Base-by-base conservation (phyloP, 305 asterid species). In the Plantago lanceolata region DNA sequence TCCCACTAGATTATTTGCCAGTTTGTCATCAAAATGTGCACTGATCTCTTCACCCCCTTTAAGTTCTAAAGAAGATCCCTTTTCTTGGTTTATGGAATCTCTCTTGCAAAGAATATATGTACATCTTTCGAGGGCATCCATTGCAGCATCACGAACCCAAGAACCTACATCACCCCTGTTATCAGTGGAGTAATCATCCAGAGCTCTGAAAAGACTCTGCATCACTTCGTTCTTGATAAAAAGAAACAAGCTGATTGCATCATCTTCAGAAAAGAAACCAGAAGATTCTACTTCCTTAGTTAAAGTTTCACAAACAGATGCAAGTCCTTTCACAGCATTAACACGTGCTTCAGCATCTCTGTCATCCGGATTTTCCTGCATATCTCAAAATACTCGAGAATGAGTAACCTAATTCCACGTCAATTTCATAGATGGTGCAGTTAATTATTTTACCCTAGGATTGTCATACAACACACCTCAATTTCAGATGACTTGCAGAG, bases 111-210 rank as follows among this genome's bases (percentile, higher is more conserved):
- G 85, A 67, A 90, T 83, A 71, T 90, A 90, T 63, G 95, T 80
- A 61, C 95, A 90, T 70, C 79, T 90, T 84, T 90, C 99, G 58
- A 90, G 95, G 66, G 95, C 96, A 68, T 81, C 79, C 81, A 93
- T 82, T 66, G 99, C 94, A 66, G 97, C 96, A 72, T 87, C 96
- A 79, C 99, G 99, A 67, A 90, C 88, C 99, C 99, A 93, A 65
- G 97, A 93, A 66, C 99, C 99, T 47, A 93, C 90, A 72, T 93
- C 99, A 18, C 99, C 99, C 76, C 96, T 79, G 78, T 93, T 93
- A 75, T 93, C 99, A 57, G 85, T 85, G 64, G 97, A 86, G 76
- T 93, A 93, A 84, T 93, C 99, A 57, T 93, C 96, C 59, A 93
- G 79, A 78, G 97, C 93, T 73, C 72, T 86, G 68, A 90, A 81